A percentile compares a stretch with the other conserved stretches of the same genome.
These are phyloP conservation scores for Grigorovia jiainica DNA, from an alignment of 805 yeast species.

Conservation along the genomic window DNA sequence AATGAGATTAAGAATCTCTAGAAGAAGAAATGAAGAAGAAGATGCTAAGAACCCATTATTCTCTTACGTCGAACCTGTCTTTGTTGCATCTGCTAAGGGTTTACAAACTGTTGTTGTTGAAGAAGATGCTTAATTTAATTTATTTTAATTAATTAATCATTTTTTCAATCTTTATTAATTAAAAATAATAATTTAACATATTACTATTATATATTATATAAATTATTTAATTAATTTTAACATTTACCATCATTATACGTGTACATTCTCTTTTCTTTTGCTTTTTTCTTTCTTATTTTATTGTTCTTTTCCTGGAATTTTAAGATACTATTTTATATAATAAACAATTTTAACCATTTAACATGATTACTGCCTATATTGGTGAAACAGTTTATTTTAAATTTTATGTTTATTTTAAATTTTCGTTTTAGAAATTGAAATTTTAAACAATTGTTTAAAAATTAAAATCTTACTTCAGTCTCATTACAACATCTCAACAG, in stretches of 20 bases:
- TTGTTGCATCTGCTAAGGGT: slow-evolving; percentile 93
- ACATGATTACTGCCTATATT: too few species aligned
- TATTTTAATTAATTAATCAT: background rate
- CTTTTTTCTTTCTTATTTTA: too few species aligned
- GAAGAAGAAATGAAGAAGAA: slow-evolving; percentile 99
- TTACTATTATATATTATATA: background rate
- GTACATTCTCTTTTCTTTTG: too few species aligned
- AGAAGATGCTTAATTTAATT: slow-evolving; percentile 42
- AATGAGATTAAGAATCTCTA: slow-evolving; percentile 96
- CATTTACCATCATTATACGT: background rate
- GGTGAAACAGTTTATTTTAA: too few species aligned
- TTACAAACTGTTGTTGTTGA: slow-evolving; percentile 95
- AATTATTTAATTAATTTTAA: background rate
- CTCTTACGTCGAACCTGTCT: slow-evolving; percentile 96
- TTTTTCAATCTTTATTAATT: background rate
- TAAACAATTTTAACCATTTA: too few species aligned
- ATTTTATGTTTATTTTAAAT: too few species aligned
- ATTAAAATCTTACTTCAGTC: too few species aligned
- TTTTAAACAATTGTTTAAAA: too few species aligned
- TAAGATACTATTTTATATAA: too few species aligned
- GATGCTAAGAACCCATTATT: slow-evolving; percentile 96
- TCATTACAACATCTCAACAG: background rate
- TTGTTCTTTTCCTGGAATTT: too few species aligned
- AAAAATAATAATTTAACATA: background rate
- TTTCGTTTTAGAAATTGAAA: too few species aligned